Conservation (phyloP, 441 rosid species). For the Hypseocharis bilobata region DNA sequence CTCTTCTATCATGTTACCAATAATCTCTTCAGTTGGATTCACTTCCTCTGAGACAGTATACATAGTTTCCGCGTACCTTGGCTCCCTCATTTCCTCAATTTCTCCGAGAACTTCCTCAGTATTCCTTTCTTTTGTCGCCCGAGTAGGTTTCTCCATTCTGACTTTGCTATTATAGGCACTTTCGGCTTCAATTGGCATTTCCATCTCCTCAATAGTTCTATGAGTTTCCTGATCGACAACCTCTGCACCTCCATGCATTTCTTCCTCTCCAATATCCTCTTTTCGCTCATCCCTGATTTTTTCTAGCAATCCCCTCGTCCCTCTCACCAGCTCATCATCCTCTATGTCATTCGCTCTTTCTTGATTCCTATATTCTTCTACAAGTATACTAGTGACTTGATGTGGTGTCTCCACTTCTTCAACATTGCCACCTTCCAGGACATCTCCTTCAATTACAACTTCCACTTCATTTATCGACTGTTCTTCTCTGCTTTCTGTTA, state of each 20-base stretch:
- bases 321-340: slow-evolving; percentile 33
- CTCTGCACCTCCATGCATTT: slow-evolving; percentile 7
- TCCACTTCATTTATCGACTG: neutral
- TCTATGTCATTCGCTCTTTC: slow-evolving; percentile 10
- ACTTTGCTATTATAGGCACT: slow-evolving; percentile 9
- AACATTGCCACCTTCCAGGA: neutral
- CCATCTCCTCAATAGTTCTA: slow-evolving; percentile 14
- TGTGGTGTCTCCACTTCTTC: slow-evolving; percentile 15
- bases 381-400: slow-evolving; percentile 25
- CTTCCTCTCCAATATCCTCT: slow-evolving; percentile 17
- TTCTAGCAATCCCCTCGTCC: slow-evolving; percentile 39
- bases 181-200: slow-evolving; percentile 7
- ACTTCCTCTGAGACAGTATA: neutral
- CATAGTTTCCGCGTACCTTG: neutral
- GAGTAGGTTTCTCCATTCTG: neutral
- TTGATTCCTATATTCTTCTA: slow-evolving; percentile 19
- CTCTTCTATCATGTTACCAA: neutral
- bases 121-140: slow-evolving; percentile 10
- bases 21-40: neutral
- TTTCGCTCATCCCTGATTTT: slow-evolving; percentile 37
- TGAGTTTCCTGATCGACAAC: slow-evolving; percentile 12
- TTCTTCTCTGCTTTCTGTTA: neutral
- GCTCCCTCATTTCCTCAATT: neutral
- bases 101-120: slow-evolving; percentile 2
- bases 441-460: neutral